These are phyloP conservation scores for Turritis glabra DNA, from an alignment of 345 rosid genomes.

Conservation along the genomic window DNA sequence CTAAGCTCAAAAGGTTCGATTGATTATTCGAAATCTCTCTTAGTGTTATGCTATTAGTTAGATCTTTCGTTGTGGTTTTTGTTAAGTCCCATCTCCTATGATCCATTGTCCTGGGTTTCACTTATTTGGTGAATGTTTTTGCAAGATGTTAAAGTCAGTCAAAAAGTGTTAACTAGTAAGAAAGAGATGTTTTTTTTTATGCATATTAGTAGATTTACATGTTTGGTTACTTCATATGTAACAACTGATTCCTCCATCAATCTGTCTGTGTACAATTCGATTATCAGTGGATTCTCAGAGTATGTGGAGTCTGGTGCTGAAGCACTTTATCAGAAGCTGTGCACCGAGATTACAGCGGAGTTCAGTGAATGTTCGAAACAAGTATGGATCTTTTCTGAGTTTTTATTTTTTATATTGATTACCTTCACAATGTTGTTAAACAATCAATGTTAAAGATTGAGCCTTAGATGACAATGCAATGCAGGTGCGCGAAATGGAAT, in stretches of 20 bases:
- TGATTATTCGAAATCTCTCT: neutral
- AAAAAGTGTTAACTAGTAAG: neutral
- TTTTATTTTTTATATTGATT: neutral
- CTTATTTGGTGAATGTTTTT: neutral
- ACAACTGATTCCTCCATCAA: neutral
- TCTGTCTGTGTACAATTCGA: neutral
- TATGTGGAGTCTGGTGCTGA: constrained; percentile 79
- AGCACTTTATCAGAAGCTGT: constrained; percentile 75
- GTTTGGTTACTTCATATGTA: neutral
- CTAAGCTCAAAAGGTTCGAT: constrained; percentile 66
- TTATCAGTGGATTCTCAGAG: constrained; percentile 68
- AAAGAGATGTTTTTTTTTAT: neutral
- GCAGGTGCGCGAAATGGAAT: constrained; percentile 79
- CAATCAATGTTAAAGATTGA: neutral
- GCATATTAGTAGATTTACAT: neutral
- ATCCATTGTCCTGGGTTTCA: neutral
- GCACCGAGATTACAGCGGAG: constrained; percentile 71
- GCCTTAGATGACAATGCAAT: constrained; percentile 4
- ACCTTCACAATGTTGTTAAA: neutral
- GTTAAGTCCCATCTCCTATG: neutral
- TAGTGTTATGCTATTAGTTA: neutral
- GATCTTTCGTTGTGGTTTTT: neutral
- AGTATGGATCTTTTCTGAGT: constrained; percentile 34
- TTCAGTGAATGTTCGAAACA: constrained; percentile 93
- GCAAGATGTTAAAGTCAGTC: neutral